Base-by-base conservation (phyloP, 768 basidiomycete species). In the Calocera cornea region DNA sequence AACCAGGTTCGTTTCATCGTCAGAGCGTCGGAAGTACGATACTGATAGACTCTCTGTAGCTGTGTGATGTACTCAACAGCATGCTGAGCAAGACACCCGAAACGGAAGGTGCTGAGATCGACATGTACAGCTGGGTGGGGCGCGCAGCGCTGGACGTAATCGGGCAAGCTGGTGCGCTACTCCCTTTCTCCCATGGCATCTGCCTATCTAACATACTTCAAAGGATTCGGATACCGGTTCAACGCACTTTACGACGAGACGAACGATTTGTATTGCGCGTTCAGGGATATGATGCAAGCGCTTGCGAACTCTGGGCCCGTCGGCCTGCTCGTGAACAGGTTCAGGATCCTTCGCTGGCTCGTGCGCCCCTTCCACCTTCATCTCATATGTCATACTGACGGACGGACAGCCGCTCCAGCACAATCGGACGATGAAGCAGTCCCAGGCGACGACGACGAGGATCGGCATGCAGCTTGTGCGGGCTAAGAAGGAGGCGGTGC, bases 241-340 rank as follows among this genome's bases (percentile, higher is more conserved):
- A 86, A 89, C 69, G 86, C 93, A 0, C 87, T 95, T 38, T 82
- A 88, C 50, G 82, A 90, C 50, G 87, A 90, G 72, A 80, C 87
- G 1, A 90, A 92, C 68, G 87, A 88, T 71, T 80, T 92, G 8
- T 88, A 92, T 70, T 75, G 76, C 34, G 90, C 92, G 0, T 90
- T 91, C 75, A 89, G 86, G 72, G 89, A 92, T 66, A 90, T 94
- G 86, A 93, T 93, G 68, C 87, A 82, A 67, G 80, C 85, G 3
- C 86, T 84, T 19, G 76, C 71, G 12, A 68, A 70, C 17, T 73
- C 75, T 72, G 73, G 74, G 27, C 19, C 64, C 2, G 69, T 69
- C 0, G 68, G 69, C 31, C 65, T 70, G 65, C 66, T 64, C 34
- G 31, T 66, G 64, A 50, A 50, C 8, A 31, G 64, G 24, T 49